Percentiles rank a stretch among this genome's conserved stretches.
Evolutionary conservation across 257 asterid species (phyloP).

Genomic region (Solanum chmielewskii): DNA sequence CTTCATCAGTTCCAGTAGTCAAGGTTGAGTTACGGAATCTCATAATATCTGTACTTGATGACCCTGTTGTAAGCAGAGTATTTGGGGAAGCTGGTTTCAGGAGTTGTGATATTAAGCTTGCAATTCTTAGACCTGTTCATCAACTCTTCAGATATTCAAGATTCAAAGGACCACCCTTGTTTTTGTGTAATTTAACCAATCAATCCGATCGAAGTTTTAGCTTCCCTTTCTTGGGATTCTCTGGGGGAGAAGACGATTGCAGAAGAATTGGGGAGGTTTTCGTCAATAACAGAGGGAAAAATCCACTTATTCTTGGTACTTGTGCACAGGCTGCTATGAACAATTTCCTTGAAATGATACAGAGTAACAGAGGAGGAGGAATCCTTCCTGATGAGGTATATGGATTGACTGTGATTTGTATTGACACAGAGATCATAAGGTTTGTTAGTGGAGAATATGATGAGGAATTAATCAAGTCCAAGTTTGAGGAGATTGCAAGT

Average conservation of each 20-base stretch:
- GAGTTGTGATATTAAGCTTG: conserved; percentile 71
- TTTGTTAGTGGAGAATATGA: conserved; percentile 42
- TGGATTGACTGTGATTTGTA: conserved; percentile 40
- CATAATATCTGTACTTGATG: conserved; percentile 69
- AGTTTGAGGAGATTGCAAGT: conserved; percentile 39
- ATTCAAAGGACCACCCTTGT: conserved; percentile 58
- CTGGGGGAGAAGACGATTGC: conserved; percentile 46
- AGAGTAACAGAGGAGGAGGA: conserved; percentile 12
- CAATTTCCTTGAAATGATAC: conserved; percentile 40
- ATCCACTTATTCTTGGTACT: conserved; percentile 69
- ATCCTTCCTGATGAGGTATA: conserved; percentile 34
- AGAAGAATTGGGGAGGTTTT: conserved; percentile 60
- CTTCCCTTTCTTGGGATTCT: conserved; percentile 63
- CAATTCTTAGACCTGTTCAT: conserved; percentile 49
- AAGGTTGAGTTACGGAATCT: conserved; percentile 75
- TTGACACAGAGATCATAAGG: conserved; percentile 44
- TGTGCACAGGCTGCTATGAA: conserved; percentile 44
- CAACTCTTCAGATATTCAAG: conserved; percentile 44
- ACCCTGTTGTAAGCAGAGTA: conserved; percentile 79
- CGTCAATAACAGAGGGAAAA: conserved; percentile 31
- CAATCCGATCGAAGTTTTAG: conserved; percentile 25
- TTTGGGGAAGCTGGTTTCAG: conserved; percentile 84
- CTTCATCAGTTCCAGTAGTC: conserved; percentile 41
- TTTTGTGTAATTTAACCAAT: conserved; percentile 39
- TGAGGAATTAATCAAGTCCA: conserved; percentile 32